phyloP scores from a whole-genome alignment of 257 asterid genomes.

The Cordia subcordata region DNA sequence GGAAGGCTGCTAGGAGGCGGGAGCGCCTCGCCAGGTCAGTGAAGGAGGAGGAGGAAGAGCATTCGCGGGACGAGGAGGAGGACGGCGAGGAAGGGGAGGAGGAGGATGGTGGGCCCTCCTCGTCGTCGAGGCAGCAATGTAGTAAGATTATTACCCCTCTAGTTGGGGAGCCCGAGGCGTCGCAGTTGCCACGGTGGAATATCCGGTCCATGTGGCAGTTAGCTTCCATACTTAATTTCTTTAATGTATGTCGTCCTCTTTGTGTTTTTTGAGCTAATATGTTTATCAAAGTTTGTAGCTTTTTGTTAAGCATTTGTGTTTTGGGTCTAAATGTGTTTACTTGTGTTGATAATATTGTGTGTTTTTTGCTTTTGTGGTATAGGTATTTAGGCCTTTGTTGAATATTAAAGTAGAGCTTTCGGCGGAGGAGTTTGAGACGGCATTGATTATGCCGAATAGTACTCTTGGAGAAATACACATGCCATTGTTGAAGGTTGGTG shows the following conservation, averaged over 20 bases:
- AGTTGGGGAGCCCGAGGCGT: constrained; percentile 77
- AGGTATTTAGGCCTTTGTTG: constrained; percentile 91
- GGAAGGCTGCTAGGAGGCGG: constrained; percentile 50
- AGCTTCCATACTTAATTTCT: constrained; percentile 90
- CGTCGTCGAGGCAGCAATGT: constrained; percentile 38
- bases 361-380: constrained; percentile 24
- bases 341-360: neutral
- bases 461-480: constrained; percentile 89
- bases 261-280: constrained; percentile 16
- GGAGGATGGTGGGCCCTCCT: constrained; percentile 32
- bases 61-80: constrained; percentile 28
- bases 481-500: constrained; percentile 74
- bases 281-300: constrained; percentile 13
- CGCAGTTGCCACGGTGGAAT: constrained; percentile 83
- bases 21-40: constrained; percentile 45
- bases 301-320: constrained; percentile 13
- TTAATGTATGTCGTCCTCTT: too few relatives aligned
- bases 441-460: constrained; percentile 71
- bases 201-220: constrained; percentile 95
- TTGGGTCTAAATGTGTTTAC: constrained; percentile 17
- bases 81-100: constrained; percentile 39
- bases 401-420: constrained; percentile 87
- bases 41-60: constrained; percentile 54
- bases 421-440: constrained; percentile 95
- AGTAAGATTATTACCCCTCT: constrained; percentile 59